Base-by-base conservation (phyloP, 768 basidiomycete genomes). In the Goffeauzyma gilvescens region DNA sequence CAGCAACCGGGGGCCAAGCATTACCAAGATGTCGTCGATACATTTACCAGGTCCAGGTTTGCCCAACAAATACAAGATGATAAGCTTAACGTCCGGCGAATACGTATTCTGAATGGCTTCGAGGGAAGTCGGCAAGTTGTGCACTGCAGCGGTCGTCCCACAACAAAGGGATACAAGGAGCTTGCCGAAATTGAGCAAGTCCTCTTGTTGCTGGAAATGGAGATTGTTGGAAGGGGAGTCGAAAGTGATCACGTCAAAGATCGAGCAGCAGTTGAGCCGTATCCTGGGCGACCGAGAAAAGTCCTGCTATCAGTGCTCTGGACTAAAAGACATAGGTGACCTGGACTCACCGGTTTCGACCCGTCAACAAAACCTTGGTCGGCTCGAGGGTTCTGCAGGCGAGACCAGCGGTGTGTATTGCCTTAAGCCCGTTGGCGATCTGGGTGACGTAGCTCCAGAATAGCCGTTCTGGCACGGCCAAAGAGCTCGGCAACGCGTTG, bases 391-490 rank as follows among this genome's bases (percentile, higher is more conserved):
- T 75, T 30, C 86, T 71, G 30, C 85, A 71, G 0, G 87, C 81
- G 38, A 83, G 66, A 0, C 82, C 81, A 2, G 71, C 71, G 38
- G 79, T 78, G 57, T 98, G 93, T 0, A 81, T 77, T 33, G 73
- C 74, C 63, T 80, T 85, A 62, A 96, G 75, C 1, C 83, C 89
- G 48, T 73, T 78, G 4, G 80, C 77, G 43, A 95, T 75, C 61
- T 98, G 93, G 17, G 85, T 72, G 36, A 93, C 75, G 56, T 87
- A 95, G 3, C 79, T 79, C 93, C 93, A 98, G 2, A 98, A 59
- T 0, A 78, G 75, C 14, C 78, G 70, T 60, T 98, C 93, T 0
- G 80, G 71, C 17, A 96, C 66, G 25, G 68, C 67, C 53, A 59
- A n/a, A 10, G 71, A 58, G 52, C 71, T 73, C 23, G 72, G 67